Base-by-base conservation (phyloP, 2,329 filamentous ascomycete genomes). In the Fusarium torulosum region DNA sequence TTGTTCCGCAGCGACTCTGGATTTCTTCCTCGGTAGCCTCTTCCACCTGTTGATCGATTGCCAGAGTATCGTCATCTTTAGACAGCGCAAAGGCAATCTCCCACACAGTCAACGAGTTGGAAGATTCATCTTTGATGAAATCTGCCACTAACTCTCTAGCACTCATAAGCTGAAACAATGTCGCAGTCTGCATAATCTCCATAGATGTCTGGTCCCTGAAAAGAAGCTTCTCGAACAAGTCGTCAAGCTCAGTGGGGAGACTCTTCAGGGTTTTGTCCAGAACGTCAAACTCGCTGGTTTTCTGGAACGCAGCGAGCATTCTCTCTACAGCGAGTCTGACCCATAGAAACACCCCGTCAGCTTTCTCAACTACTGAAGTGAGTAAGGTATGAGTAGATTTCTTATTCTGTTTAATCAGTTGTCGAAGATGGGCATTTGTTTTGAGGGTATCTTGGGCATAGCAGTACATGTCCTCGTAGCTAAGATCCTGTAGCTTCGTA, bases 271-370 rank as follows among this genome's bases (percentile, higher is more conserved):
- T 52, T 3, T 2, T 8, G 7, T 14, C 7, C 3, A 60, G 2
- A 9, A 19, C 6, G 3, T 37, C 17, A 7, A 59, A 21, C 3
- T 31, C 2, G 20, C 6, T 19, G 5, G 8, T 43, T 15, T 27
- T 59, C 14, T 60, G 44, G 15, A 38, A 38, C 3, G 37, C 14
- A 27, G 19, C 53, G 9, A 60, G 43, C 53, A 60, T 44, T 6
- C 57, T 44, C 15, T 60, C 57, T 21, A 60, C 31, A 17, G 57
- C 57, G 0, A 60, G 57, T 7, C 57, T 43, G 7, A 59, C 61
- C 61, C 61, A 64, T 8, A 64, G 19, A 14, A 63, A 64, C 11
- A 64, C 61, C 1, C 61, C 61, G 4, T 47, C 38, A 4, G 61
- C 53, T 6, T 64, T 25, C 4, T 53, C 20, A 3, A 63, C 46